A percentile compares a stretch with the other conserved stretches of the same genome.
phyloP scores from a whole-genome alignment of 768 basidiomycete genomes.

The Xerocomellus amylosporus region DNA sequence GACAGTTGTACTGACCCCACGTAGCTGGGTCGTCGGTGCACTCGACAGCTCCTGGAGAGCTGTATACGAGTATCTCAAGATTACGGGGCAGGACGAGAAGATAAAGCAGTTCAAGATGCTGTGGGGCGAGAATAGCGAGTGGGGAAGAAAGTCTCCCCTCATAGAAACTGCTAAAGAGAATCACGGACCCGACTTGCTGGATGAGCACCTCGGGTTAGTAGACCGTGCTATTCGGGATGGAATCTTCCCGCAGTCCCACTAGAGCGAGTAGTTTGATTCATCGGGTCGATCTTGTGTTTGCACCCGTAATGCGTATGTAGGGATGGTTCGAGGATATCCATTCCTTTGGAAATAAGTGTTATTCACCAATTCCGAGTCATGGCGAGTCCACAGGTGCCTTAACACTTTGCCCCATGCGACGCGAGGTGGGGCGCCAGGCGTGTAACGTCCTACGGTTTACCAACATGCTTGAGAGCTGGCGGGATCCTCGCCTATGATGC shows the following conservation, averaged over 20 bases:
- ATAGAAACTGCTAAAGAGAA: background rate
- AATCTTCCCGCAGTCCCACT: background rate
- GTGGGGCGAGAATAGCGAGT: constrained; percentile 34
- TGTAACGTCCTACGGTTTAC: too few species aligned
- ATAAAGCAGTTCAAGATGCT: constrained; percentile 15
- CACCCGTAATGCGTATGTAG: too few species aligned
- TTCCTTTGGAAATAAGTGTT: too few species aligned
- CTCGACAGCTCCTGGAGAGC: constrained; percentile 38
- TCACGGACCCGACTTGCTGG: background rate
- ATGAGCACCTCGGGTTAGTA: constrained; percentile 2
- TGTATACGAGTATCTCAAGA: constrained; percentile 25
- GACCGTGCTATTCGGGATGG: background rate
- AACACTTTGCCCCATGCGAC: too few species aligned
- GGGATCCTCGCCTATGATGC: too few species aligned
- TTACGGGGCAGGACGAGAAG: constrained; percentile 9
- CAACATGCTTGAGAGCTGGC: too few species aligned
- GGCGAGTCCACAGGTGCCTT: too few species aligned
- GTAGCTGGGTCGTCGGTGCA: constrained; percentile 39
- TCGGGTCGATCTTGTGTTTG: background rate
- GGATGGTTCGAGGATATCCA: too few species aligned
- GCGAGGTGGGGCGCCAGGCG: too few species aligned
- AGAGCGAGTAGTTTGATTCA: background rate
- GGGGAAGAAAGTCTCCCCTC: constrained; percentile 5
- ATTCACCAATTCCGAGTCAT: too few species aligned
- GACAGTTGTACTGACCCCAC: background rate